Conservation (phyloP, 2,329 filamentous ascomycete genomes). For the Xylaria sp. region DNA sequence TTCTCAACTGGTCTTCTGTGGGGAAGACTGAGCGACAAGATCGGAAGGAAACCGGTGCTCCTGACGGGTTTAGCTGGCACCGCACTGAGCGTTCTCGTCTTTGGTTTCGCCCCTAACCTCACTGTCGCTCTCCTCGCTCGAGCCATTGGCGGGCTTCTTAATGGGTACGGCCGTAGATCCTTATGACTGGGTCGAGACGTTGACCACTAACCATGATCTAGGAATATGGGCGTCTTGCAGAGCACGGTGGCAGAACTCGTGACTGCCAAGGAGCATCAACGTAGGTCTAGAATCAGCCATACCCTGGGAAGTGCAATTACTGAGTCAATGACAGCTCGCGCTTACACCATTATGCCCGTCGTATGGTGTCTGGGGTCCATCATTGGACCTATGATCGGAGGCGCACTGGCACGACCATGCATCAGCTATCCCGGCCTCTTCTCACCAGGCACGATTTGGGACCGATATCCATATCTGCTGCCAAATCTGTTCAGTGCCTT, state of each 20-base stretch:
- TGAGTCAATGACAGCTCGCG: slow-evolving; percentile 71
- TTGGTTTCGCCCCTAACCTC: slow-evolving; percentile 88
- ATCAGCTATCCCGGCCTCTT: slow-evolving; percentile 83
- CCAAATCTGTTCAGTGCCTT: slow-evolving; percentile 67
- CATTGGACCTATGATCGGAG: slow-evolving; percentile 90
- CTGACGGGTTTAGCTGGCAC: slow-evolving; percentile 91
- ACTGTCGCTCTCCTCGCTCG: slow-evolving; percentile 86
- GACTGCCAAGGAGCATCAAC: slow-evolving; percentile 91
- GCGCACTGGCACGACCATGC: slow-evolving; percentile 87
- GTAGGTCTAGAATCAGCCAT: slow-evolving; percentile 60
- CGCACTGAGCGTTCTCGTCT: slow-evolving; percentile 89
- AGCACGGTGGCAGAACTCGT: slow-evolving; percentile 96
- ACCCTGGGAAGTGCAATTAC: slow-evolving; percentile 25
- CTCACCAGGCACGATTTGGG: slow-evolving; percentile 78
- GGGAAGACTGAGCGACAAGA: slow-evolving; percentile 90
- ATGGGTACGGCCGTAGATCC: slow-evolving; percentile 70
- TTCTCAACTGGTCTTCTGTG: slow-evolving; percentile 93
- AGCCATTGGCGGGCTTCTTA: slow-evolving; percentile 88
- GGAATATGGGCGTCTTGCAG: slow-evolving; percentile 93
- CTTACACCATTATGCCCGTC: slow-evolving; percentile 97
- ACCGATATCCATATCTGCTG: slow-evolving; percentile 83
- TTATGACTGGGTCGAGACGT: slow-evolving; percentile 39
- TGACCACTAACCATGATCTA: slow-evolving; percentile 52
- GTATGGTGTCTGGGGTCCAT: slow-evolving; percentile 98
- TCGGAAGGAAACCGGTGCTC: slow-evolving; percentile 92